Conservation (phyloP, 352 stramenopile species). For the Pythium insidiosum region DNA sequence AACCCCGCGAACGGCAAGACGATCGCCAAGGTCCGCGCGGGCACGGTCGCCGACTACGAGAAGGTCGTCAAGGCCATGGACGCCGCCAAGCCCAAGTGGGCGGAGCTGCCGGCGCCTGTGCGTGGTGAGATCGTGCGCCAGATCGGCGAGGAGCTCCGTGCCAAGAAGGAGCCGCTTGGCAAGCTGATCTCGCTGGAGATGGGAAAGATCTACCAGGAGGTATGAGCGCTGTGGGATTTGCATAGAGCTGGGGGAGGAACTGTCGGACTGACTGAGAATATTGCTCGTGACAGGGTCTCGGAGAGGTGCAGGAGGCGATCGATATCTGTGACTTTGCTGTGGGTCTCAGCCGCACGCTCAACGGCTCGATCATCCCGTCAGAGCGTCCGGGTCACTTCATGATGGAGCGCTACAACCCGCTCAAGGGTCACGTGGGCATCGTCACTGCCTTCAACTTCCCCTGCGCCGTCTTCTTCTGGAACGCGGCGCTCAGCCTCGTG, state of each 20-base stretch:
- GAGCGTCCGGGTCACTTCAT: slow-evolving; percentile 89
- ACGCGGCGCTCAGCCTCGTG: slow-evolving; percentile 84
- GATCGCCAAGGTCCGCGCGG: slow-evolving; percentile 78
- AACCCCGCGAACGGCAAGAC: slow-evolving; percentile 77
- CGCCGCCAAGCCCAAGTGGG: slow-evolving; percentile 77
- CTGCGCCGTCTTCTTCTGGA: slow-evolving; percentile 88
- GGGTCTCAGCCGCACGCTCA: slow-evolving; percentile 83
- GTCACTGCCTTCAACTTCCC: slow-evolving; percentile 94
- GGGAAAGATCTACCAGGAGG: slow-evolving; percentile 91
- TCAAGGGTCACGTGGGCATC: slow-evolving; percentile 90
- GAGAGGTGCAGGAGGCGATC: slow-evolving; percentile 91
- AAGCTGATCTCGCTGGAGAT: slow-evolving; percentile 90
- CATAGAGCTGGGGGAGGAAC: background rate
- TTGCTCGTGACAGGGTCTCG: slow-evolving; percentile 54
- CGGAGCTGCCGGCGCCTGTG: slow-evolving; percentile 73
- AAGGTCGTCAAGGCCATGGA: too few relatives aligned
- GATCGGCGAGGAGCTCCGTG: slow-evolving; percentile 85
- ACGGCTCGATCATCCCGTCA: slow-evolving; percentile 86
- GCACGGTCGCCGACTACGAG: slow-evolving; percentile 82
- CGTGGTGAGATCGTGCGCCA: slow-evolving; percentile 90
- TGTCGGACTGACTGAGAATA: too few relatives aligned
- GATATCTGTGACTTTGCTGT: slow-evolving; percentile 94
- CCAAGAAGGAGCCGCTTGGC: slow-evolving; percentile 85
- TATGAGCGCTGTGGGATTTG: background rate
- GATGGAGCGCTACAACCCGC: slow-evolving; percentile 91